Base-by-base conservation (phyloP, 2,329 filamentous ascomycete species). In the Metarhizium album region DNA sequence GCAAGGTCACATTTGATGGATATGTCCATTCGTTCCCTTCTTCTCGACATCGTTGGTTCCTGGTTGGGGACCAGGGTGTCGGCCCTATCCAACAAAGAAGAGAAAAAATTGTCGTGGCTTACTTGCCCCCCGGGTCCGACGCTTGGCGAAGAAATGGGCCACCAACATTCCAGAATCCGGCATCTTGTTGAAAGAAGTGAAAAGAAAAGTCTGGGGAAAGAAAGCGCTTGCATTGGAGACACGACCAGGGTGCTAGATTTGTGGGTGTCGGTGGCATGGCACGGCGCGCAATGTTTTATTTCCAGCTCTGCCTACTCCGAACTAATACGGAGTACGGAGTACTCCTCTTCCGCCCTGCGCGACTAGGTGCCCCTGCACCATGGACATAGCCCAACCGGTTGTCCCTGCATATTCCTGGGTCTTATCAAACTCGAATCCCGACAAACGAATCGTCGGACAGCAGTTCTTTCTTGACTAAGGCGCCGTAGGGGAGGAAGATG, bases 121-220 rank as follows among this genome's bases (percentile, higher is more conserved):
- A 29, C 11, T 29, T 9, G 11, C 11, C 11, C 27, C 27, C 27
- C 27, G 3, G 27, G 27, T 9, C 27, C 27, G 27, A 29, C 27
- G 27, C 27, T 4, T 29, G 40, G 16, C 22, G 40, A 43, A 43
- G 27, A 33, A 46, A 31, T 33, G 24, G 27, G 43, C 16, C 43
- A 33, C 43, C 8, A 29, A 24, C 46, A 24, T 40, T 47, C 33
- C 46, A 47, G 35, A 48, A 48, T 48, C 46, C 22, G 40, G 35
- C 42, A 48, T 16, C 23, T 48, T 48, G 37, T n/a, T 42, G 11
- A 29, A 29, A 29, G 11, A 29, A 29, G 4, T 2, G 40, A 42
- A 29, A 29, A 29, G 4, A 11, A 47, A 42, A 48, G 46, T 48
- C 46, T n/a, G 46, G 46, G 46, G 46, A 48, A 46, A 46, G 43